These are phyloP conservation scores for Trichosporon inkin DNA, from an alignment of 1,284 basidiomycete genomes.

Conservation along the genomic window DNA sequence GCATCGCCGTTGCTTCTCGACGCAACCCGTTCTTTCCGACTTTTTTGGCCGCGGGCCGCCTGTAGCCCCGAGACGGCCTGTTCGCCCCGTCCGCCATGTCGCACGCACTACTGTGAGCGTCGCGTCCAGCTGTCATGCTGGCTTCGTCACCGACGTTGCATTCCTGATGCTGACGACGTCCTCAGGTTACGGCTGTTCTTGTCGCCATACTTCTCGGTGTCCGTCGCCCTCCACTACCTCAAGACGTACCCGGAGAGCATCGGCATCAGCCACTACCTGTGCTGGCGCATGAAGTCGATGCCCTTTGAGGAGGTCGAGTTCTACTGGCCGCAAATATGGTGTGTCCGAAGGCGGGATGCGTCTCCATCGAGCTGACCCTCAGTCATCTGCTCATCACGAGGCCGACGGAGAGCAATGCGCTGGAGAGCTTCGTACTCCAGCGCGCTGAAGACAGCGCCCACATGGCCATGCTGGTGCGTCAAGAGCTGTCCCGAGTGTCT, in stretches of 20 bases:
- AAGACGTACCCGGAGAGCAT: constrained; percentile 85
- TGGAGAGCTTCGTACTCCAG: constrained; percentile 87
- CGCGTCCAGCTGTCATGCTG: constrained; percentile 13
- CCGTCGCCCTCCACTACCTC: constrained; percentile 85
- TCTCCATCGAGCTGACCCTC: constrained; percentile 6
- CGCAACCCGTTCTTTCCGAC: neutral
- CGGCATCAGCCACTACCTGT: constrained; percentile 93
- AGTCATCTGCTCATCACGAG: constrained; percentile 89
- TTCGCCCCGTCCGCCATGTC: constrained; percentile 28
- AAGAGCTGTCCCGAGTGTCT: neutral
- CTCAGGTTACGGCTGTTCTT: constrained; percentile 72
- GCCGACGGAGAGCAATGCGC: constrained; percentile 79
- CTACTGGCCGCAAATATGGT: constrained; percentile 97
- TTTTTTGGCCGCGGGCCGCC: constrained; percentile 3
- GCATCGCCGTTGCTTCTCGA: neutral
- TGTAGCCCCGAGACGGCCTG: neutral
- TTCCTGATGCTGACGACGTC: neutral
- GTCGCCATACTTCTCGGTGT: constrained; percentile 84
- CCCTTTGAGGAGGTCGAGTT: constrained; percentile 78
- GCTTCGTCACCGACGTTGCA: neutral
- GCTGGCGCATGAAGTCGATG: constrained; percentile 71
- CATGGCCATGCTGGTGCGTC: constrained; percentile 82
- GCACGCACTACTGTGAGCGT: constrained; percentile 34
- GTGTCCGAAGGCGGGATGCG: constrained; percentile 24
- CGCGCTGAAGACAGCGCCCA: constrained; percentile 83